phyloP scores from a whole-genome alignment of 2,329 filamentous ascomycete genomes.

The Neonectria ditissima region DNA sequence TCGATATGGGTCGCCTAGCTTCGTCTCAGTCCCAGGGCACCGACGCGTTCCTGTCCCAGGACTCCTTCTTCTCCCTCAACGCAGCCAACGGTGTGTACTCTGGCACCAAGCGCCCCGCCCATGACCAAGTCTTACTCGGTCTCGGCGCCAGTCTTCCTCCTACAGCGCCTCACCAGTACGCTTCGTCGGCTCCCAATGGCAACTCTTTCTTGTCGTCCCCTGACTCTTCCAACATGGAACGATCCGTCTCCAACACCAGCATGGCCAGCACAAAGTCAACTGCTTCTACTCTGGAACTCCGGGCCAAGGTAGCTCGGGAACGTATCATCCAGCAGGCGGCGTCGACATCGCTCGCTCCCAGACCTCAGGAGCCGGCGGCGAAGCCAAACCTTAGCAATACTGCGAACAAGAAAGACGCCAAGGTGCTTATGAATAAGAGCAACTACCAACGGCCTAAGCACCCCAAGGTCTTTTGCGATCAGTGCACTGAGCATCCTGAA shows the following conservation, averaged over 20 bases:
- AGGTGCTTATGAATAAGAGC: slow-evolving; percentile 57
- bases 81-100: slow-evolving; percentile 32
- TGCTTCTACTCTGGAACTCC: slow-evolving; percentile 57
- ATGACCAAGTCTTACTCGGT: slow-evolving; percentile 50
- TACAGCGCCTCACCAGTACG: slow-evolving; percentile 45
- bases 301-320: slow-evolving; percentile 61
- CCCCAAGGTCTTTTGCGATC: slow-evolving; percentile 76
- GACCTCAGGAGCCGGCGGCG: slow-evolving; percentile 48
- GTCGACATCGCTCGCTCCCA: slow-evolving; percentile 58
- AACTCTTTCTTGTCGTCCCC: slow-evolving; percentile 45
- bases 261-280: slow-evolving; percentile 57
- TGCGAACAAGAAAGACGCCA: slow-evolving; percentile 53
- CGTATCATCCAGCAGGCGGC: slow-evolving; percentile 59
- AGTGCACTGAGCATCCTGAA: slow-evolving; percentile 78
- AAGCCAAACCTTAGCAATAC: slow-evolving; percentile 16
- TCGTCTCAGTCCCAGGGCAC: slow-evolving; percentile 52
- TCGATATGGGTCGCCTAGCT: slow-evolving; percentile 53
- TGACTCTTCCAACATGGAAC: slow-evolving; percentile 57
- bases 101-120: slow-evolving; percentile 46
- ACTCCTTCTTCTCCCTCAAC: slow-evolving; percentile 35
- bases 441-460: slow-evolving; percentile 73
- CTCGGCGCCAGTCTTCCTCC: slow-evolving; percentile 52
- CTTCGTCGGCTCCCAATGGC: slow-evolving; percentile 44
- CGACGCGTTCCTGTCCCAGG: slow-evolving; percentile 36
- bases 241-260: slow-evolving; percentile 60